Base-by-base conservation (phyloP, 2,329 filamentous ascomycete genomes). In the Elsinoe ampelina region DNA sequence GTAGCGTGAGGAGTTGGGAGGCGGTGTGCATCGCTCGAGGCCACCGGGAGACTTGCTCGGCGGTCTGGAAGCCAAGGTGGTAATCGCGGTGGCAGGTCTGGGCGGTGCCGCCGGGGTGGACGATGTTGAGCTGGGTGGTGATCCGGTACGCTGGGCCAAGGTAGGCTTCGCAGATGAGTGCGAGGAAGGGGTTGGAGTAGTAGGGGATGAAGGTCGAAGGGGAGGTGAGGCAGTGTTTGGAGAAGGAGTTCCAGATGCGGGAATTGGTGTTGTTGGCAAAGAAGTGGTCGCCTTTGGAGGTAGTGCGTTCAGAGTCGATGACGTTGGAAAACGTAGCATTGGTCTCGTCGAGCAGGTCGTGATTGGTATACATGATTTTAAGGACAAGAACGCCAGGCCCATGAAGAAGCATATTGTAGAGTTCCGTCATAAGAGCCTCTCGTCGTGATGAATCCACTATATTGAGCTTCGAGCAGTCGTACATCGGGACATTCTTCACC, bases 231-330 rank as follows among this genome's bases (percentile, higher is more conserved):
- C 74, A 77, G 63, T 84, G 82, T 63, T 85, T 85, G 60, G 76
- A 76, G 67, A 84, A 81, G 0, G 81, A 81, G 69, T 85, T 85
- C 81, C 81, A 85, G 69, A 85, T 83, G 8, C 82, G 75, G 55
- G 78, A 73, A 63, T 85, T 85, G 20, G 74, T 73, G 19, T 77
- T 77, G 1, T 73, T 71, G 3, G 73, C 68, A 1, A 81, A 80
- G 66, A 85, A 85, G 63, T 85, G 82, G 65, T 85, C 82, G 19
- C 82, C 82, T 54, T 77, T 75, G 1, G 66, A 59, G 15, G 59
- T 51, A 19, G 63, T 48, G 5, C 62, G 62, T 66, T 82, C 76
- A 8, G 64, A 62, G 2, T 68, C 65, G 65, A 82, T 79, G 59
- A 82, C 81, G 1, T 62, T 58, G 3, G 70, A 62, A 64, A 77